Base-by-base conservation (phyloP, 257 asterid species). In the Thymus mandschuricus region DNA sequence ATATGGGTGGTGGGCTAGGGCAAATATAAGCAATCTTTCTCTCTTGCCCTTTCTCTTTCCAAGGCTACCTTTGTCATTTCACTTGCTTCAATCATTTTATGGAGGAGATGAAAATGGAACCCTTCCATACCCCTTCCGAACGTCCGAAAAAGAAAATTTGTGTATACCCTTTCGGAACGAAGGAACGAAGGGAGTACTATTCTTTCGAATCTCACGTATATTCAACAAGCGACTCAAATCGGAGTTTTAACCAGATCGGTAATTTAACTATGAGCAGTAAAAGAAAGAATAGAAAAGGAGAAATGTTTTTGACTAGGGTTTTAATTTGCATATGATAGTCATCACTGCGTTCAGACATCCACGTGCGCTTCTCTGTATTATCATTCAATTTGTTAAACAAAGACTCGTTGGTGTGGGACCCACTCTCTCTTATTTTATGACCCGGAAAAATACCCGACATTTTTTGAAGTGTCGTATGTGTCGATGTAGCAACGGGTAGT, bases 1-100 rank as follows among this genome's bases (percentile, higher is more conserved):
- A 82, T 82, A 82, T 70, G 78, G 73, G 78, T 81, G 85, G 84
- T 85, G 87, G 87, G 87, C 78, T 79, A 67, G 62, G 74, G 60
- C 75, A 40, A 68, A 50, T 27, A 34, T 72, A 65, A 66, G 69
- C 73, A 40, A 74, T 71, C 70, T 62, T 69, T 75, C 74, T 78
- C 48, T 27, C 48, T 4, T 58, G 68, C 74, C 65, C 6, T 52
- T 52, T 15, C 58, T 74, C 74, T 60, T 70, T 66, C 48, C 9
- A 31, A 29, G 81, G 86, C 72, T 40, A 65, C 11, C 4, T 12
- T 2, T 0, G 78, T 81, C 34, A 78, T 67, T 78, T 75, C 60
- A 5, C 1, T 1, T 13, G 3, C 34, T 38, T 66, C 70, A 72
- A 62, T 80, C 33, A 76, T 76, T 72, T 38, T 10, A n/a, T n/a